A percentile compares a stretch with the other conserved stretches of the same genome.
Conservation (phyloP, 352 stramenopile genomes). For the Phytophthora litchii region DNA sequence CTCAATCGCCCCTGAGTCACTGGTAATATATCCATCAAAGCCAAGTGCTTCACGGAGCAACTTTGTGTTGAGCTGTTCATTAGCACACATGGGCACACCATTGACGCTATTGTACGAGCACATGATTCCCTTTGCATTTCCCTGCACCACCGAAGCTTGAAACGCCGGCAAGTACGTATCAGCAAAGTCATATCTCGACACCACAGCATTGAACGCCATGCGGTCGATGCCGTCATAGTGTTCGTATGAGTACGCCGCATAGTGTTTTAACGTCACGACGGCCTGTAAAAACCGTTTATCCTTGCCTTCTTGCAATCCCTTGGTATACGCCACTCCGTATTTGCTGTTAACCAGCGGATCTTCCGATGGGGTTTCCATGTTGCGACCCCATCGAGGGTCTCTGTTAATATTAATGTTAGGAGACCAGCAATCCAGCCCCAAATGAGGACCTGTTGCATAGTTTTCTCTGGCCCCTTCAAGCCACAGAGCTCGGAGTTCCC, state of each 20-base stretch:
- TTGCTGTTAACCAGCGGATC: constrained; percentile 91
- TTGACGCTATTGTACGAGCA: constrained; percentile 98
- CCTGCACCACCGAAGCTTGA: constrained; percentile 80
- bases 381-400: constrained; percentile 94
- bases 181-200: constrained; percentile 91
- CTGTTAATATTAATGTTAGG: constrained; percentile 96
- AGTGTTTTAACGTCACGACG: constrained; percentile 95
- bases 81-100: constrained; percentile 92
- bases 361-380: constrained; percentile 94
- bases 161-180: constrained; percentile 94
- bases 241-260: constrained; percentile 91
- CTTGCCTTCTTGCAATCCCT: constrained; percentile 84
- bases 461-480: constrained; percentile 79
- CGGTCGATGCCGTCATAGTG: constrained; percentile 73
- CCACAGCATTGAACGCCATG: constrained; percentile 89
- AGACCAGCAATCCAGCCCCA: constrained; percentile 93
- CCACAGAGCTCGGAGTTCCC: constrained; percentile 80
- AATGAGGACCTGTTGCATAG: constrained; percentile 58
- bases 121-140: constrained; percentile 90
- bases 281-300: constrained; percentile 75
- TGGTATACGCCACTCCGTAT: constrained; percentile 92
- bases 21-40: constrained; percentile 96
- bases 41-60: constrained; percentile 77
- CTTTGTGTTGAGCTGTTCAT: constrained; percentile 72
- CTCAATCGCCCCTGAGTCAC: constrained; percentile 92